phyloP scores from a whole-genome alignment of 2,329 filamentous ascomycete genomes.

The Podosphaera fusca region DNA sequence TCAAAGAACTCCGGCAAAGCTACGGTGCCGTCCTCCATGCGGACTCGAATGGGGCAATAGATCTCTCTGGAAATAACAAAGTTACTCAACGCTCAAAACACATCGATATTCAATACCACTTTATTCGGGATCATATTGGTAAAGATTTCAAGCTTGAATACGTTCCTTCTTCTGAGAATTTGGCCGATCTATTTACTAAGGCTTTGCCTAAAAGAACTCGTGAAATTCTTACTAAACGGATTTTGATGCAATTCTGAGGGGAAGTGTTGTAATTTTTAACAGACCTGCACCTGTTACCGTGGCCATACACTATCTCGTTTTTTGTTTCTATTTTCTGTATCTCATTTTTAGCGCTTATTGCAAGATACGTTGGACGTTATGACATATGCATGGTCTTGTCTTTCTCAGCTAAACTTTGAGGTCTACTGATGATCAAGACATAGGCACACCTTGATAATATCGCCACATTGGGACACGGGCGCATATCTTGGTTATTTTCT shows the following conservation, averaged over 20 bases:
- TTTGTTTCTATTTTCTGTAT: too few species aligned
- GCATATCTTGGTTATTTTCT: too few species aligned
- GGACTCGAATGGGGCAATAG: not conserved
- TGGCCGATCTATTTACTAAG: not conserved
- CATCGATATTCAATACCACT: not conserved
- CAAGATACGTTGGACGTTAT: too few species aligned
- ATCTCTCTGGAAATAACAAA: not conserved
- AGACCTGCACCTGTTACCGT: too few species aligned
- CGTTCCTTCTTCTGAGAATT: not conserved
- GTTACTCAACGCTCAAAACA: not conserved
- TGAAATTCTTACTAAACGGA: not conserved
- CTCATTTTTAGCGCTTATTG: too few species aligned
- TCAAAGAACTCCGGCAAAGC: not conserved
- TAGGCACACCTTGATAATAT: too few species aligned
- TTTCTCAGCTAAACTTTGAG: too few species aligned
- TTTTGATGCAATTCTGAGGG: not conserved
- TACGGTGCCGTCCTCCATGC: not conserved
- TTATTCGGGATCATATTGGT: not conserved
- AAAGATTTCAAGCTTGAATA: conserved; percentile 1
- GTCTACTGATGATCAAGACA: too few species aligned
- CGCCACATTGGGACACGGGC: too few species aligned
- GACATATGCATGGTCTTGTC: too few species aligned
- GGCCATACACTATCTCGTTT: too few species aligned
- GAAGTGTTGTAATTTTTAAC: not conserved
- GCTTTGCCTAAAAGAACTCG: not conserved